Evolutionary conservation across 2,329 filamentous ascomycete genomes (phyloP).

Genomic region (Trichothecium sympodiale): DNA sequence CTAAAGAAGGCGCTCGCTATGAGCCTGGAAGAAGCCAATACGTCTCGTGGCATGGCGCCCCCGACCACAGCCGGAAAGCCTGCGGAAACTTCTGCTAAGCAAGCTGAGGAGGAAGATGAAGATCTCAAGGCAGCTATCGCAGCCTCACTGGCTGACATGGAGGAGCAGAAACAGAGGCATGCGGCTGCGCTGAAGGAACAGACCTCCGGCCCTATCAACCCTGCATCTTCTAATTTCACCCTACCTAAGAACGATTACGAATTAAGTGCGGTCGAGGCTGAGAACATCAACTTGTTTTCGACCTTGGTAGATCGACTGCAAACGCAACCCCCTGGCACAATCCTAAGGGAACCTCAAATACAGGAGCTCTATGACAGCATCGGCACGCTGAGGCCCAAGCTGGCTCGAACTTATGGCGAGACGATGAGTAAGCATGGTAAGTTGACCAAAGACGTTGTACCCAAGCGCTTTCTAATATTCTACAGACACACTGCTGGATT

Average conservation of each 20-base stretch:
- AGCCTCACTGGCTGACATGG: conserved; percentile 91
- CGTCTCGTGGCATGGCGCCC: conserved; percentile 55
- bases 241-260: conserved; percentile 89
- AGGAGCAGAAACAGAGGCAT: conserved; percentile 91
- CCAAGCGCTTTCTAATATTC: background rate
- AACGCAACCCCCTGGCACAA: conserved; percentile 89
- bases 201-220: conserved; percentile 36
- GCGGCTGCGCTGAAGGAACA: conserved; percentile 75
- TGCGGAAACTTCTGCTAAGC: conserved; percentile 24
- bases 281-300: conserved; percentile 94
- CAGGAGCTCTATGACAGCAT: conserved; percentile 98
- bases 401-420: conserved; percentile 91
- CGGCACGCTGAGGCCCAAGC: conserved; percentile 80
- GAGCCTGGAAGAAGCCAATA: conserved; percentile 89
- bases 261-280: conserved; percentile 82
- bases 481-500: conserved; percentile 77
- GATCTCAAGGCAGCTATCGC: conserved; percentile 93
- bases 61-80: background rate
- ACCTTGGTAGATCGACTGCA: conserved; percentile 90
- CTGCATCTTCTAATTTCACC: conserved; percentile 35
- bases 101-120: conserved; percentile 76
- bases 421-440: conserved; percentile 98
- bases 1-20: conserved; percentile 88
- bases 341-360: conserved; percentile 92
- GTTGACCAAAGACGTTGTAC: conserved; percentile 14